Evolutionary conservation across 2,329 filamentous ascomycete genomes (phyloP).

Genomic region (Coniochaeta sp.): DNA sequence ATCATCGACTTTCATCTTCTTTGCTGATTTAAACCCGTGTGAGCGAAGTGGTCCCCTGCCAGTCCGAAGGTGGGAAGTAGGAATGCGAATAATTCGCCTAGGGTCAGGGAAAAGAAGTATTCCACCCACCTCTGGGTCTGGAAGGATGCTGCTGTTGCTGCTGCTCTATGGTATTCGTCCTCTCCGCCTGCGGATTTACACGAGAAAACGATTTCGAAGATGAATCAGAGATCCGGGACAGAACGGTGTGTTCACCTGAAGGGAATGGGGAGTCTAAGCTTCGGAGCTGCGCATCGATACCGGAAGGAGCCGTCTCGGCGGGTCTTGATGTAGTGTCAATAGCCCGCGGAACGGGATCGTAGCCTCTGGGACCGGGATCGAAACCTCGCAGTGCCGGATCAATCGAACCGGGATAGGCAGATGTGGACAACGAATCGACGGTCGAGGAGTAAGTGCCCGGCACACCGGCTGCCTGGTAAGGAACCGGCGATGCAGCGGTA

Average conservation of each 20-base stretch:
- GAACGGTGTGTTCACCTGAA: neutral
- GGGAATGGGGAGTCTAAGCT: neutral
- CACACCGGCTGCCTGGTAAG: slow-evolving; percentile 33
- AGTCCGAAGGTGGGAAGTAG: slow-evolving; percentile 14
- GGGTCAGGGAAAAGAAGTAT: slow-evolving; percentile 24
- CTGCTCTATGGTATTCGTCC: slow-evolving; percentile 1
- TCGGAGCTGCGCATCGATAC: neutral
- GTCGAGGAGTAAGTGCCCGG: slow-evolving; percentile 30
- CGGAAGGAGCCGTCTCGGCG: neutral
- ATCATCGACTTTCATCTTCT: slow-evolving; percentile 66
- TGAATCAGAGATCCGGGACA: neutral
- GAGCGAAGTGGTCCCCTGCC: slow-evolving; percentile 29
- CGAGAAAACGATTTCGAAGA: neutral
- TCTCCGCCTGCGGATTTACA: neutral
- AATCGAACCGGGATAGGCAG: slow-evolving; percentile 26
- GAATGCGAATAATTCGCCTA: neutral
- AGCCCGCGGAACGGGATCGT: neutral
- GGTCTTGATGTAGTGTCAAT: neutral
- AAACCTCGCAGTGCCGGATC: slow-evolving; percentile 19
- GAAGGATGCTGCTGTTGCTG: slow-evolving; percentile 27
- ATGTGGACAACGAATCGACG: slow-evolving; percentile 14
- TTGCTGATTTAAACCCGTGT: slow-evolving; percentile 40
- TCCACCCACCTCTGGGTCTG: slow-evolving; percentile 48
- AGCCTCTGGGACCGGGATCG: slow-evolving; percentile 4
- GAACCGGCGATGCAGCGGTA: slow-evolving; percentile 30